Evolutionary conservation across 2,329 filamentous ascomycete species (phyloP), one percentile per base, ranked within the genome.

Genomic region (Harringtonia aguacate): DNA sequence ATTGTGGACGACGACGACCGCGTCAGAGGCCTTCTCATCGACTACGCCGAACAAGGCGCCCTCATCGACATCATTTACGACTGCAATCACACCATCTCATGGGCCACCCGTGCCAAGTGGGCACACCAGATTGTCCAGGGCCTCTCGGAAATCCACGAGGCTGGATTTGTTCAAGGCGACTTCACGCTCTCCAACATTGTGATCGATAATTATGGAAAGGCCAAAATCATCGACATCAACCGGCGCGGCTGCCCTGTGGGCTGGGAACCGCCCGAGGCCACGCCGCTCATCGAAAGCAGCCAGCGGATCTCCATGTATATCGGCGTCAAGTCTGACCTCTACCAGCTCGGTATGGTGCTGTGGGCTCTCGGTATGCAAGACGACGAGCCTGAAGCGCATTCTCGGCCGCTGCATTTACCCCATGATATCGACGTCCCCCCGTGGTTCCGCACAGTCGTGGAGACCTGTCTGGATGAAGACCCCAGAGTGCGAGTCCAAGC

Each of bases 171-270:
- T 12, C 92, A 98, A 58, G 92, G 92, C 21, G 92, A 98, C 58
- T 95, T 98, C 52, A 98, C 92, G 0, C 71, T 98, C 24, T 95
- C 89, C 6, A 98, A 98, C 58, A 94, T 98, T 51, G 92, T 98
- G 48, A 84, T 98, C 55, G 87, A 97, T 60, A 72, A 74, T 13
- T 65, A 84, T 36, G 81, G 88, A 57, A 75, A 95, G 56, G 92
- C 90, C 9, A 90, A 94, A 56, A 97, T 98, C 52, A 98, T 98
- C 57, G 92, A 98, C 62, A 95, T 98, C 66, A 98, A 98, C 65
- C 77, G 92, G 44, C 75, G 92, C 54, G 92, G 92, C n/a, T 98
- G 92, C 56, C 92, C 92, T 0, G 86, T 97, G 5, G 90, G 90
- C 21, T 98, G 92, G 92, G 92, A 98, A 53, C 89, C 92, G 3